Percentiles rank a stretch among this genome's conserved stretches.
Evolutionary conservation across 2,329 filamentous ascomycete genomes (phyloP).

Genomic region (Orbilia quercus): DNA sequence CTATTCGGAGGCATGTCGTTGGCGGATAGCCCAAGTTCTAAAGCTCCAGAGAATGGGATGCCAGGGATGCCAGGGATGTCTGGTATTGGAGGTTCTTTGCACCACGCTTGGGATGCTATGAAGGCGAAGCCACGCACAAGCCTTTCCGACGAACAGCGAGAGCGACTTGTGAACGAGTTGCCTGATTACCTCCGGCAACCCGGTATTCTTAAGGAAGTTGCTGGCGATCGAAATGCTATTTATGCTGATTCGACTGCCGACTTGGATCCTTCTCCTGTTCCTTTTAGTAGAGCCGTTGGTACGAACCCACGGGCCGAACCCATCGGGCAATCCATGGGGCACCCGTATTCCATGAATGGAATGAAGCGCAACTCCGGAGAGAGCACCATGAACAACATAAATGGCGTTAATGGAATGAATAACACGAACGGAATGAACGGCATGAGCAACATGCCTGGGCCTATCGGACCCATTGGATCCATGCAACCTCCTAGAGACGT

Average conservation of each 20-base stretch:
- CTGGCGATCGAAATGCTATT: constrained; percentile 47
- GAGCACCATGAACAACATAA: constrained; percentile 5
- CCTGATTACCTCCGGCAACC: constrained; percentile 49
- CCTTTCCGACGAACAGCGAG: constrained; percentile 71
- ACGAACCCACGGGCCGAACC: constrained; percentile 48
- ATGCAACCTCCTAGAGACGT: constrained; percentile 49
- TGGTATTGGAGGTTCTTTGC: constrained; percentile 82
- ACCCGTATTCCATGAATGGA: constrained; percentile 45
- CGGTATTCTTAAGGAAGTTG: constrained; percentile 39
- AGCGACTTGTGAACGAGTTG: constrained; percentile 47
- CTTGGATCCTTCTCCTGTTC: constrained; percentile 43
- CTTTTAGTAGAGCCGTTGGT: constrained; percentile 49
- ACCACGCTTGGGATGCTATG: constrained; percentile 92
- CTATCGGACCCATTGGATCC: constrained; percentile 43
- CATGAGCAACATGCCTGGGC: constrained; percentile 5
- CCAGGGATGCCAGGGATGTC: constrained; percentile 87
- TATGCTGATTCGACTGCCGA: constrained; percentile 50
- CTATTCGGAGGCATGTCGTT: constrained; percentile 50
- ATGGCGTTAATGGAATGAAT: no score
- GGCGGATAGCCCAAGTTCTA: constrained; percentile 76
- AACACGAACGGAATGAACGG: no score
- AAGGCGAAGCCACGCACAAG: constrained; percentile 80
- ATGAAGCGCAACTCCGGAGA: constrained; percentile 53
- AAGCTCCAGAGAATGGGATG: constrained; percentile 81
- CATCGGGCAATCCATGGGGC: constrained; percentile 53